Evolutionary conservation across 2,329 filamentous ascomycete genomes (phyloP).

Genomic region (Calonectria henricotiae): DNA sequence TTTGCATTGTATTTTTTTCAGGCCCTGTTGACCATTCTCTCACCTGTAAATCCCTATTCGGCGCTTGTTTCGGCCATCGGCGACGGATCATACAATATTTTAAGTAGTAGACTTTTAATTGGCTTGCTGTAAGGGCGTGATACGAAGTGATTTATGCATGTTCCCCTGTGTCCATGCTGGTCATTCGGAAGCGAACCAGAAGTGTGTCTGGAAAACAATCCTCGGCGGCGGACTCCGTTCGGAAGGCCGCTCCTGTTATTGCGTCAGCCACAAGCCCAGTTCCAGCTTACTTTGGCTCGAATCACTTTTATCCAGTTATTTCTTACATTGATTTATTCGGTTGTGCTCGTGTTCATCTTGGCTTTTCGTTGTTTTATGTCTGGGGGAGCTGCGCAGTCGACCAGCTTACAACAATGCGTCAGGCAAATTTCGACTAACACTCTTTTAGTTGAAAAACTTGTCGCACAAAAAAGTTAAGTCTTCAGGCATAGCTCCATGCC

Average conservation of each 20-base stretch:
- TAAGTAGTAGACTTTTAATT: neutral
- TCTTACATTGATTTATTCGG: neutral
- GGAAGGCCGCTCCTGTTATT: constrained; percentile 4
- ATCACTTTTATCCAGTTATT: too few species aligned
- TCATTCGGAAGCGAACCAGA: neutral
- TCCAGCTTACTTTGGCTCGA: too few species aligned
- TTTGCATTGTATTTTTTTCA: too few species aligned
- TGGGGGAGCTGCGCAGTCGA: neutral
- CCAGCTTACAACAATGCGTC: neutral
- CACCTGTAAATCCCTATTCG: too few species aligned
- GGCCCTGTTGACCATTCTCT: too few species aligned
- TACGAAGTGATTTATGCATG: neutral
- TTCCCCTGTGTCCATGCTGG: neutral
- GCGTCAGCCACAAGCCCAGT: constrained; percentile 3
- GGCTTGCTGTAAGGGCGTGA: neutral
- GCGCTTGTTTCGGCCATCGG: neutral
- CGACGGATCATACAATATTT: neutral
- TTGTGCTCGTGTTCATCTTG: neutral
- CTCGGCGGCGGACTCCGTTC: constrained; percentile 15
- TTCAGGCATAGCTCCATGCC: constrained; percentile 16
- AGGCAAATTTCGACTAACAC: neutral
- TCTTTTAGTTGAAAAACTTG: neutral
- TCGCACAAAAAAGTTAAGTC: constrained; percentile 25
- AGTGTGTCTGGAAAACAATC: neutral
- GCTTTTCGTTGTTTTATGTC: neutral